Percentiles rank a stretch among this genome's conserved stretches.
phyloP scores from a whole-genome alignment of 306 rosid species.

The Cyclanthera cordifolia region DNA sequence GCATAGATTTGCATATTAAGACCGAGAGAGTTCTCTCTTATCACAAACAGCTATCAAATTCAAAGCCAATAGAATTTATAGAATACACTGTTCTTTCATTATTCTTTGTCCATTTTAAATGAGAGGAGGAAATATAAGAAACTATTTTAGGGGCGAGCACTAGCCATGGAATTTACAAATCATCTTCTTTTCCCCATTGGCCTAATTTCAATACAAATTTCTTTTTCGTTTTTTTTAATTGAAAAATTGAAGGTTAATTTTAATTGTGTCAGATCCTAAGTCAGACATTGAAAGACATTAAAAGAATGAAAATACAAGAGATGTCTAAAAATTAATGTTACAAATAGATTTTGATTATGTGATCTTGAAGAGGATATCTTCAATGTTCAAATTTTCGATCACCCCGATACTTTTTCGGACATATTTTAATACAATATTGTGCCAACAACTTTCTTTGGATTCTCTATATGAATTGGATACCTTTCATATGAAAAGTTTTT shows the following conservation, averaged over 20 bases:
- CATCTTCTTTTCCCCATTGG: background rate
- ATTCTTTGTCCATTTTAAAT: slow-evolving; percentile 13
- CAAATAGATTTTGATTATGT: no score
- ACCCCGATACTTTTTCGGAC: no score
- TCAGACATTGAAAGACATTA: no score
- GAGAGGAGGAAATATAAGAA: background rate
- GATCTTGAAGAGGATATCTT: no score
- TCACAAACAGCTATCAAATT: background rate
- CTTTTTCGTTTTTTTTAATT: no score
- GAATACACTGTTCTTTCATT: slow-evolving; percentile 1
- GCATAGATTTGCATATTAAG: background rate
- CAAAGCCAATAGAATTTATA: background rate
- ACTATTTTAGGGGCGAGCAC: background rate
- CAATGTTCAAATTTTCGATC: no score
- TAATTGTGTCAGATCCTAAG: no score
- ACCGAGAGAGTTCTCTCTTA: background rate
- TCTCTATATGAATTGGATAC: background rate
- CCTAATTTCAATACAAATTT: no score
- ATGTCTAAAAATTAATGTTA: no score
- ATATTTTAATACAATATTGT: background rate
- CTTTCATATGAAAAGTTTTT: background rate
- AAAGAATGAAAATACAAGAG: no score
- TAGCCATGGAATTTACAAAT: background rate
- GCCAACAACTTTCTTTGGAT: background rate
- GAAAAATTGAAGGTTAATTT: no score